These are phyloP conservation scores for Psilocybe subaeruginosa DNA, from an alignment of 768 basidiomycete species.

Conservation along the genomic window DNA sequence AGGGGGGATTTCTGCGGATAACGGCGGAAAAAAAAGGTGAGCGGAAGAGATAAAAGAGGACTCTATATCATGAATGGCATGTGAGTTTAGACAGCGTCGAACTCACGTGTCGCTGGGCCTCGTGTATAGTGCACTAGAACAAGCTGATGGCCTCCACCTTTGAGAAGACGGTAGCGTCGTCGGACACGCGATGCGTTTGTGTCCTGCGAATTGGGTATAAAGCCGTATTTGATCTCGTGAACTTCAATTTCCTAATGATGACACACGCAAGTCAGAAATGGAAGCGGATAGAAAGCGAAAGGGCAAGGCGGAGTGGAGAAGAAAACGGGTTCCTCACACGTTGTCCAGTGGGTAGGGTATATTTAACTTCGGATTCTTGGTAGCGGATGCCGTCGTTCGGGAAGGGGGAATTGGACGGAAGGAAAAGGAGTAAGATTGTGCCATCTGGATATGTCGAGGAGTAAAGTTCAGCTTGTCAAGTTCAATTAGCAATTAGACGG, in stretches of 20 bases:
- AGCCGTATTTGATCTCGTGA: conserved; percentile 73
- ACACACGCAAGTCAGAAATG: neutral
- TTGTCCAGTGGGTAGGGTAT: conserved; percentile 50
- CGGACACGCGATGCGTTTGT: conserved; percentile 67
- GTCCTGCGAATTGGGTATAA: conserved; percentile 69
- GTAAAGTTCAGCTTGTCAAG: neutral
- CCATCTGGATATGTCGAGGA: conserved; percentile 34
- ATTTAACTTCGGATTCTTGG: conserved; percentile 72
- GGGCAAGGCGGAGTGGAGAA: neutral
- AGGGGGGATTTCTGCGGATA: conserved; percentile 58
- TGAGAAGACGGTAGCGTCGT: conserved; percentile 70
- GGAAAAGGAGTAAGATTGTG: conserved; percentile 55
- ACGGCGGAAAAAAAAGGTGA: neutral
- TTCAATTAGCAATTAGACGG: neutral
- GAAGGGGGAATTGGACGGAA: conserved; percentile 60
- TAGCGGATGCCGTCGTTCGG: conserved; percentile 80
- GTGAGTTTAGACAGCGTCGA: conserved; percentile 12
- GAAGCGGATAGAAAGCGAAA: neutral
- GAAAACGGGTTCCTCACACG: conserved; percentile 48
- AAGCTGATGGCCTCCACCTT: conserved; percentile 76
- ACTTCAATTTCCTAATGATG: conserved; percentile 73
- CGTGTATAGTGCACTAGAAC: conserved; percentile 78
- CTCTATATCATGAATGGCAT: conserved; percentile 13
- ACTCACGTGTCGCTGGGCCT: conserved; percentile 65
- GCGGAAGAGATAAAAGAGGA: neutral